Conservation (phyloP, 2,329 filamentous ascomycete species). For the Beauveria rudraprayagi region DNA sequence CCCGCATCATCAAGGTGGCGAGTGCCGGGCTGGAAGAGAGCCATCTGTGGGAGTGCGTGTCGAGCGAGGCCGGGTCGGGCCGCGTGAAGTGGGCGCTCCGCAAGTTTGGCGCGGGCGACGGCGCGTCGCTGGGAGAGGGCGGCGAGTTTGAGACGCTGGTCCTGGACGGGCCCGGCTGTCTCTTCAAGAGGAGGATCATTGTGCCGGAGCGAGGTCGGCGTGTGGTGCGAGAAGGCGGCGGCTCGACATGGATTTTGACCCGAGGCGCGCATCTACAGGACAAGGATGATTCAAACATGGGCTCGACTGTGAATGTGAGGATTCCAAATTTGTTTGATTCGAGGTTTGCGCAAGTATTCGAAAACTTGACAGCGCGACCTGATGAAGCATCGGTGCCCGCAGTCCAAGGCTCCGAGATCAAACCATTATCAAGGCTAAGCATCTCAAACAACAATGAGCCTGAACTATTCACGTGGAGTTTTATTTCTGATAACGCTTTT, state of each 20-base stretch:
- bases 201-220: constrained; percentile 46
- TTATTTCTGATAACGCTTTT: constrained; percentile 22
- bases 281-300: constrained; percentile 20
- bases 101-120: constrained; percentile 59
- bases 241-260: constrained; percentile 65
- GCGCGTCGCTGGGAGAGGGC: constrained; percentile 79
- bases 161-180: constrained; percentile 61
- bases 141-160: constrained; percentile 95
- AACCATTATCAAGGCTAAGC: not conserved
- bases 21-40: constrained; percentile 77
- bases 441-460: too few relatives aligned
- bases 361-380: constrained; percentile 19
- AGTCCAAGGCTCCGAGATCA: not conserved
- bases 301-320: constrained; percentile 22
- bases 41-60: constrained; percentile 75
- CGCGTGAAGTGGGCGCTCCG: constrained; percentile 46
- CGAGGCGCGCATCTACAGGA: constrained; percentile 44
- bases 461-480: constrained; percentile 25
- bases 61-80: constrained; percentile 41
- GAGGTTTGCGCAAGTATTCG: constrained; percentile 41
- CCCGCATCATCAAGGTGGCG: constrained; percentile 91
- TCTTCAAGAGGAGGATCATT: constrained; percentile 67
- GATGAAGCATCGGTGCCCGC: not conserved
- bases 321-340: constrained; percentile 60
- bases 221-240: constrained; percentile 61